Base-by-base conservation (phyloP, 495 filamentous ascomycete genomes). In the Penicillium cataractarum region DNA sequence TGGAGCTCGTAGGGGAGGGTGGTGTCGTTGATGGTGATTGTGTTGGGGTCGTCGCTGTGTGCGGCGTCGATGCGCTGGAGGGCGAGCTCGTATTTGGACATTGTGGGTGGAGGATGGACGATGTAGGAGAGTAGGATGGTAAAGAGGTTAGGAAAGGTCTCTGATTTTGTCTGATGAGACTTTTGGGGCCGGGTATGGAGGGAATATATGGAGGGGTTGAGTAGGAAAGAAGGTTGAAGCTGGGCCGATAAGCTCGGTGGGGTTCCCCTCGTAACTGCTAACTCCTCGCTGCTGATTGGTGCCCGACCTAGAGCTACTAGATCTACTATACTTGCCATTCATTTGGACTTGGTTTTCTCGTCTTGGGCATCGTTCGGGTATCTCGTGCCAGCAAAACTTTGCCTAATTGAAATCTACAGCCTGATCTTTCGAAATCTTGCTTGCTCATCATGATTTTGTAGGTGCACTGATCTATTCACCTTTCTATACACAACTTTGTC, bases 1-100 rank as follows among this genome's bases (percentile, higher is more conserved):
- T 90, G 84, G 2, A 93, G 85, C 76, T 95, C 91, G 72, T 89
- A 91, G 31, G 91, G 89, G 55, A 71, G 71, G 55, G 61, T 56
- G 48, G 65, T 62, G 42, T 54, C 32, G 57, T 63, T 44, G 46
- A 55, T 37, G 44, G 58, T 71, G 49, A 67, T 78, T 42, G 64
- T 73, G 66, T 76, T 84, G 2, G 91, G 90, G 74, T 95, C 91
- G 61, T 82, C 72, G 60, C 83, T 73, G 76, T 95, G 91, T 10
- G 89, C 90, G 56, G 79, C 82, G 78, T 93, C 90, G 74, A 95
- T 92, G 50, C 83, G 76, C 37, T 75, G 64, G 53, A 91, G 77
- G 57, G 89, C 88, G 58, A 66, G 71, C 6, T 76, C 64, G 72
- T 72, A 79, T 60, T 70, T 67, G 31, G 71, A 71, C 71, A 72